Evolutionary conservation across 345 rosid species (phyloP).

Genomic region (Triadica sebifera): DNA sequence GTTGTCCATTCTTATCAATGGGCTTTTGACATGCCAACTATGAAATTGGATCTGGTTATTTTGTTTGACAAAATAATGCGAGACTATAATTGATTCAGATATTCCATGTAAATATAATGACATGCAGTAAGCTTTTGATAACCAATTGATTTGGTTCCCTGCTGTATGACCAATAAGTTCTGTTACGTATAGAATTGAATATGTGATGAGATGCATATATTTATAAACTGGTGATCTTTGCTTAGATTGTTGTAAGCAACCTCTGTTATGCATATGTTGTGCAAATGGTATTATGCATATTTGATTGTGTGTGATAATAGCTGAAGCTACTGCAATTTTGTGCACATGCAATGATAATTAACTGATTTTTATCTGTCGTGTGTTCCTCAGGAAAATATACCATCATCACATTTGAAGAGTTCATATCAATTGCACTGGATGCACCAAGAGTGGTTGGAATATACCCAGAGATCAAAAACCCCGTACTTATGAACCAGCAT

Average conservation of each 20-base stretch:
- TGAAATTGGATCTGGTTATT: not conserved
- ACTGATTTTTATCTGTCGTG: constrained; percentile 9
- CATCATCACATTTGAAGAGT: constrained; percentile 84
- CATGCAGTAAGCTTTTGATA: not conserved
- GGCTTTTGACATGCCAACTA: not conserved
- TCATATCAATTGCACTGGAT: constrained; percentile 77
- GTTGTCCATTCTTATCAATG: not conserved
- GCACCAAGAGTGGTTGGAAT: constrained; percentile 89
- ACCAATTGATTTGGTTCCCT: not conserved
- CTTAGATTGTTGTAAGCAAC: not conserved
- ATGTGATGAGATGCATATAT: not conserved
- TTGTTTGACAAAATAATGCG: not conserved
- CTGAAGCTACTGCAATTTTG: not conserved
- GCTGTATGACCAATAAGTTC: not conserved
- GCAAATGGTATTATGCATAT: not conserved
- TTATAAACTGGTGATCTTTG: not conserved
- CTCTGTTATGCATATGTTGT: not conserved
- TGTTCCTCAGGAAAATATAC: constrained; percentile 64
- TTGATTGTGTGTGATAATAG: not conserved
- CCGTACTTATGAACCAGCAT: constrained; percentile 75
- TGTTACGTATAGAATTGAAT: not conserved
- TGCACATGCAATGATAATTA: not conserved
- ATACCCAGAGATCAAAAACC: constrained; percentile 95
- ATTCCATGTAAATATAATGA: not conserved
- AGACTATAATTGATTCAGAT: not conserved